phyloP scores from a whole-genome alignment of 208 protist genomes.

The Leishmania aethiopica region DNA sequence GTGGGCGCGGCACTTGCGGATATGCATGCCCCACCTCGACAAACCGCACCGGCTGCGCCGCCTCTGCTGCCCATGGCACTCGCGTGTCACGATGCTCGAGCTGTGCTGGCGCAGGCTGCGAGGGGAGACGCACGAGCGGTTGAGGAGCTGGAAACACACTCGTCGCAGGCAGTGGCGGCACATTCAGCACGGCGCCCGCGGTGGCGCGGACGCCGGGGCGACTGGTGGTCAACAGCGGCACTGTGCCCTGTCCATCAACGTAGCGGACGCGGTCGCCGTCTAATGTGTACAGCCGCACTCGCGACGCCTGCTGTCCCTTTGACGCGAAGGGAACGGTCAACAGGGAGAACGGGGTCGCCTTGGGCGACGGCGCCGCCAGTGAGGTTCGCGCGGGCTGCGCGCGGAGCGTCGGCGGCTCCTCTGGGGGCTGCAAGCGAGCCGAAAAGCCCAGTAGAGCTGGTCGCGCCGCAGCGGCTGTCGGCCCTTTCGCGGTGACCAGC shows the following conservation, averaged over 20 bases:
- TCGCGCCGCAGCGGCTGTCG: background rate
- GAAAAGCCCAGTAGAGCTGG: slow-evolving; percentile 20
- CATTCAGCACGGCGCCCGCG: slow-evolving; percentile 5
- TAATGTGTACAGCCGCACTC: slow-evolving; percentile 29
- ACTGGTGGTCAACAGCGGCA: background rate
- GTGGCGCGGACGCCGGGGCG: background rate
- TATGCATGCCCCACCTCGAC: slow-evolving; percentile 4
- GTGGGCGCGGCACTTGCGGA: slow-evolving; percentile 21
- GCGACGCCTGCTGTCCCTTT: background rate
- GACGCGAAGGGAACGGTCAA: background rate
- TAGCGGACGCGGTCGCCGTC: slow-evolving; percentile 13
- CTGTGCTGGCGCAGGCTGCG: background rate
- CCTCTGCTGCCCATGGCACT: no score
- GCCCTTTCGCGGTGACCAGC: background rate
- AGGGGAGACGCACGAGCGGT: slow-evolving; percentile 38
- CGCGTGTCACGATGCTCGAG: no score
- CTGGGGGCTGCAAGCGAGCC: slow-evolving; percentile 32
- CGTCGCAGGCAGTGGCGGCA: slow-evolving; percentile 59
- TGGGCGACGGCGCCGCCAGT: background rate
- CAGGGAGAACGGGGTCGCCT: background rate
- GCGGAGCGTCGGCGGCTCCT: slow-evolving; percentile 24
- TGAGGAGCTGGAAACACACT: slow-evolving; percentile 59
- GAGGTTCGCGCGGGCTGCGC: slow-evolving; percentile 16
- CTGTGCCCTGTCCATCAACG: background rate
- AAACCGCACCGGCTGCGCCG: background rate